Evolutionary conservation across 306 rosid species (phyloP), one percentile per base, ranked within the genome.

Genomic region (Trifolium dubium): DNA sequence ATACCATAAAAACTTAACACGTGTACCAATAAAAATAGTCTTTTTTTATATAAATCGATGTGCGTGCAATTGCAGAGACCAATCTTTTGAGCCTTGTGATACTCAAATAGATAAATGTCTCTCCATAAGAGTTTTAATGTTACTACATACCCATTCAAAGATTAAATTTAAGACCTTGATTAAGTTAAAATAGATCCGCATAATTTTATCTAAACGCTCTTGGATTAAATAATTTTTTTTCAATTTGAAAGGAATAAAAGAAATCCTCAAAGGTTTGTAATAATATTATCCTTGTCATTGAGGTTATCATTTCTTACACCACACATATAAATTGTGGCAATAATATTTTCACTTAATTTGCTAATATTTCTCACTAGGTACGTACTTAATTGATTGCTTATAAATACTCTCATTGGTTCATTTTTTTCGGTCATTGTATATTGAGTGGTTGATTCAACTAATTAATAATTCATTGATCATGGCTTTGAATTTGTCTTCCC

Each of bases 401-500:
- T 80, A 59, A 74, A 62, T 43, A 62, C 59, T 34, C 40, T 83
- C 47, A 60, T 80, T 79, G 54, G 71, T 51, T 81, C 71, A 31
- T 32, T 32, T 39, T 53, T 55, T 23, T 74, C 31, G 19, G 13
- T 64, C 41, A 9, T 32, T 13, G 32, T 14, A 47, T n/a, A 32
- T 54, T 63, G 51, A 53, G 67, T 58, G 74, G 79, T 39, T 64
- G n/a, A 54, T 67, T 63, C 63, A 62, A 32, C 32, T 67, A 41
- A 40, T 18, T 10, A 17, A 2, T 10, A 17, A 2, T 18, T 18
- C 13, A 19, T 54, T 50, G 44, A 14, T 17, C 23, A 90, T 93
- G 98, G 92, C 96, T 79, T 74, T 91, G 72, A 93, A 91, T 80
- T 79, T 91, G 63, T 64, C 86, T 5, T 85, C 92, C 61, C 91